Percentiles rank a stretch among this genome's conserved stretches.
These are phyloP conservation scores for Citrus reticulata DNA, from an alignment of 345 rosid genomes.

Conservation along the genomic window DNA sequence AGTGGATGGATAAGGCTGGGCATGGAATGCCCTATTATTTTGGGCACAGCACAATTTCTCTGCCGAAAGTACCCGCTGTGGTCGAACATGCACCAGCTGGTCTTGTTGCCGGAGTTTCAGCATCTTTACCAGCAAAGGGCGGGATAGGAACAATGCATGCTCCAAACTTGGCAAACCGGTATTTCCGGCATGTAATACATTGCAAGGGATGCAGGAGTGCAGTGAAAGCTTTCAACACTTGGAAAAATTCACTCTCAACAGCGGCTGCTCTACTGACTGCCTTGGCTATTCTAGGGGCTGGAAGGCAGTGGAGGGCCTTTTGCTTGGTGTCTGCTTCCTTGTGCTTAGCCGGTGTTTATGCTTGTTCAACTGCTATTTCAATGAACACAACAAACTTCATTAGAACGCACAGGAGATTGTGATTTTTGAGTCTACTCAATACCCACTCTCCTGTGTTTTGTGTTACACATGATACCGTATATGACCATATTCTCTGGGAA, in stretches of 20 bases:
- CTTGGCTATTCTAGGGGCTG: slow-evolving; percentile 60
- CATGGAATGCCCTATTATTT: slow-evolving; percentile 97
- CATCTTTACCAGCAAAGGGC: slow-evolving; percentile 78
- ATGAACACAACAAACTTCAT: slow-evolving; percentile 85
- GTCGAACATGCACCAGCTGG: slow-evolving; percentile 95
- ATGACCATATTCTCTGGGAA: no score
- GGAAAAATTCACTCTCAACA: slow-evolving; percentile 59
- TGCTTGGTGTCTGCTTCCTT: slow-evolving; percentile 52
- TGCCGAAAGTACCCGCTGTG: slow-evolving; percentile 67
- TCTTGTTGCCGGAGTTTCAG: slow-evolving; percentile 63
- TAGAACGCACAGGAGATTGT: slow-evolving; percentile 79
- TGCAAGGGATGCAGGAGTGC: slow-evolving; percentile 72
- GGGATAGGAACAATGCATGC: slow-evolving; percentile 71
- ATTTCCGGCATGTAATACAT: slow-evolving; percentile 83
- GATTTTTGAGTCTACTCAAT: slow-evolving; percentile 29
- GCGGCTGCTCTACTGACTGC: slow-evolving; percentile 41
- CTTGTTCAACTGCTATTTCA: slow-evolving; percentile 51
- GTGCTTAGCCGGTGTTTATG: slow-evolving; percentile 59
- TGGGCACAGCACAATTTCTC: slow-evolving; percentile 68
- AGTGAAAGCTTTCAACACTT: slow-evolving; percentile 49
- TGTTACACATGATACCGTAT: not conserved
- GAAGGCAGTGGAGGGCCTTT: slow-evolving; percentile 70
- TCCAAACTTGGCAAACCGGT: slow-evolving; percentile 75
- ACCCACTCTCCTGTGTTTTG: no score
- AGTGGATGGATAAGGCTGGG: slow-evolving; percentile 97